Evolutionary conservation across 2,329 filamentous ascomycete species (phyloP), one percentile per base, ranked within the genome.

Genomic region (Bipolaris oryzae): DNA sequence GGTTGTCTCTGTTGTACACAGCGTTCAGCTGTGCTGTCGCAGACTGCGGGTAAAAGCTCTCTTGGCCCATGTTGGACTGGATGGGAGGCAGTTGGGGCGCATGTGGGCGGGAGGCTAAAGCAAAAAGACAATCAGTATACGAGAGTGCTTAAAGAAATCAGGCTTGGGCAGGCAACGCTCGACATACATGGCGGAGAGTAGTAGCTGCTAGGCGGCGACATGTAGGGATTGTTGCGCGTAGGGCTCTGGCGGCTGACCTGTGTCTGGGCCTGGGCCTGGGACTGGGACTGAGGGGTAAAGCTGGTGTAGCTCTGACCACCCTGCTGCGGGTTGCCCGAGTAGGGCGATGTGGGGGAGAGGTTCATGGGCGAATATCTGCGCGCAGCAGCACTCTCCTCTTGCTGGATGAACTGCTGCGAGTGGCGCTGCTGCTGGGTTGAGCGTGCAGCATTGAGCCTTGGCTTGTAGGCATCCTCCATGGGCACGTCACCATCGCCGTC

Each of bases 361-460:
- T 96, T 94, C 93, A 97, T 97, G 62, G 94, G 95, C 44, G 94
- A 98, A 79, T 98, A 98, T 73, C 93, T 87, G 76, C 96, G 91
- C 57, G 92, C 91, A 55, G 92, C 91, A 48, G 91, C 84, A 41
- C 92, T 95, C 57, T 90, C 87, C 71, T 94, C 90, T 88, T 71
- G 66, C 48, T 88, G 81, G 44, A 87, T 78, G 65, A 89, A 90
- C 75, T 94, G 89, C 67, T 92, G 86, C 60, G 85, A 91, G 58
- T 87, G 81, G 66, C 94, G 87, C 70, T 92, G 87, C 74, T 92
- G 88, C 73, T 92, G 89, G 76, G 87, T 87, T 41, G 91, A 87
- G 66, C 86, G 77, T 50, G 41, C 25, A 44, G 47, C 48, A 41
- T 57, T 57, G 39, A 54, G 50, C 31, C 55, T 50, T 7, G 55